Percentiles rank a stretch among this genome's conserved stretches.
phyloP scores from a whole-genome alignment of 2,329 filamentous ascomycete genomes.

The Sarocladiaceae sp. region DNA sequence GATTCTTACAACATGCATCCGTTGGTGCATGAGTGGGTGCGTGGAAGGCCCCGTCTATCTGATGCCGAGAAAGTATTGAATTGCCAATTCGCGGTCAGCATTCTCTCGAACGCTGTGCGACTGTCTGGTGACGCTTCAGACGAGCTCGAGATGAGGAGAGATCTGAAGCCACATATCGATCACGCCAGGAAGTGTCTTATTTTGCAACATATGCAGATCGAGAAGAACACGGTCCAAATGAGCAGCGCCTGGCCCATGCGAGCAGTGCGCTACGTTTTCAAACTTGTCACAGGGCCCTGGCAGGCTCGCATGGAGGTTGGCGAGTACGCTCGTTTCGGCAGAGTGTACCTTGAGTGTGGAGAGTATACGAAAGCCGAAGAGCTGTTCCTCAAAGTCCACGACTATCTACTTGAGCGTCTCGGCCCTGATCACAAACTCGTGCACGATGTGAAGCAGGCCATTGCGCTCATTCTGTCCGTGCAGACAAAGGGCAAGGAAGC shows the following conservation, averaged over 20 bases:
- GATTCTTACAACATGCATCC: neutral
- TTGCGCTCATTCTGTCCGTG: neutral
- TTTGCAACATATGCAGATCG: too few relatives aligned
- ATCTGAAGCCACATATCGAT: neutral
- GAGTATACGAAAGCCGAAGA: neutral
- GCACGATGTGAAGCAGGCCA: neutral
- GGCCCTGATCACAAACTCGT: neutral
- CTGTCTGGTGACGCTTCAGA: neutral
- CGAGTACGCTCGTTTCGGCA: neutral
- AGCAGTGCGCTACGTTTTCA: too few relatives aligned
- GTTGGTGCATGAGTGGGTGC: neutral
- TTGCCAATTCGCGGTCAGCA: neutral
- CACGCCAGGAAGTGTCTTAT: too few relatives aligned
- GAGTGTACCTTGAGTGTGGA: neutral
- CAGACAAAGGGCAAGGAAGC: neutral
- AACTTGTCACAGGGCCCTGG: neutral
- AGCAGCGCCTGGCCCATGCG: too few relatives aligned
- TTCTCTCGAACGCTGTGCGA: neutral
- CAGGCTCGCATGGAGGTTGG: neutral
- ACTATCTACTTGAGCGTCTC: neutral
- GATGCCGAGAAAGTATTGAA: neutral
- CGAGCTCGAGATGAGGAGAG: neutral
- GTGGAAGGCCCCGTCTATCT: neutral
- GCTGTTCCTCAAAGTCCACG: neutral
- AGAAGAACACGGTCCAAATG: too few relatives aligned